Base-by-base conservation (phyloP, 1,139 yeast genomes). In the Blastobotrys aristatus region DNA sequence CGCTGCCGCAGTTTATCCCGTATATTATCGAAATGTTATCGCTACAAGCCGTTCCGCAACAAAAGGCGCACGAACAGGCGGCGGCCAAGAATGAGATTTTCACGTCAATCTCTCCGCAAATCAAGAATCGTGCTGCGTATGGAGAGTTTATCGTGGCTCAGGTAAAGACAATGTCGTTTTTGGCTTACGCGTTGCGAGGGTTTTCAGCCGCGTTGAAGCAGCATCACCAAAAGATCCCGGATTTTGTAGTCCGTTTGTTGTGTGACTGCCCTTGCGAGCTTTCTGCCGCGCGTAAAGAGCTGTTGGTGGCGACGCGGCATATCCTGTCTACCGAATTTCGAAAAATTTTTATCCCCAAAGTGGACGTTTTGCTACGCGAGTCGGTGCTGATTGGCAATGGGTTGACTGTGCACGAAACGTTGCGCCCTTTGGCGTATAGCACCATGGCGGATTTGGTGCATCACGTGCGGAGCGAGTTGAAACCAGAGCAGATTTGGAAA, bases 261-360 rank as follows among this genome's bases (percentile, higher is more conserved):
- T 96, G 89, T 64, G 98, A 94, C 64, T 92, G 97, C 63, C 98
- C 99, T 3, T 84, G 95, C n/a, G 97, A 92, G 64, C 72, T 89
- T 43, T 85, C 96, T 2, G 83, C 90, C 4, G 96, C 97, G 0
- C 74, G 98, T 59, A 89, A 92, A 62, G 99, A 94, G 66, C 70
- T 94, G 41, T 71, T 94, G 36, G 97, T 92, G 55, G 97, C 97
- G 0, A 88, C 96, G 4, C 76, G 98, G 60, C 98, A 94, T 61
- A 88, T 94, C 21, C 70, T 94, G 47, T 86, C 96, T 4, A 90
- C 97, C 0, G 89, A 90, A 22, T 87, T 87, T 63, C 77, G 96
- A 54, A 72, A 80, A 2, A 76, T 87, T 38, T 94, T 94, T 62
- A 74, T 92, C 41, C 89, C 97, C 2, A 88, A 90, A 59, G 79